Base-by-base conservation (phyloP, 192 early-diverging fungal species). In the Entomortierella lignicola region DNA sequence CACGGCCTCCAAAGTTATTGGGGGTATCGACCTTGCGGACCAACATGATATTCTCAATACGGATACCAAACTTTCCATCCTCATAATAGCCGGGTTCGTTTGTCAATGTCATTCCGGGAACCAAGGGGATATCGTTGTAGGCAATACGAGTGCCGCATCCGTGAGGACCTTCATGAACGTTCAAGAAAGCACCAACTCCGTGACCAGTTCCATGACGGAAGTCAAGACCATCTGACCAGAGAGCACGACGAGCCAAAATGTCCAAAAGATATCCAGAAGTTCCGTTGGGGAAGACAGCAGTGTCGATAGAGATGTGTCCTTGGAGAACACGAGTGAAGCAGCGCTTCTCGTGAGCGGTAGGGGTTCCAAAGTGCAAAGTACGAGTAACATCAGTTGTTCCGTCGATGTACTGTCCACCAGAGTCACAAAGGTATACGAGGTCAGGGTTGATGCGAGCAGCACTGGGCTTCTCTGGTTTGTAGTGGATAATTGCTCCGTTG, bases 401-500 rank as follows among this genome's bases (percentile, higher is more conserved):
- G 63, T 99, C 96, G 66, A 80, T 86, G 88, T 95, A 99, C 84
- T 99, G 98, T 64, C 91, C 98, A 54, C 98, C 98, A 68, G 94
- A 96, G 83, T 99, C 98, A 77, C 94, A 95, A 23, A 99, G 89
- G 67, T 98, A 99, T 75, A 98, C 89, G 62, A 91, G 77, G 60
- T 87, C 86, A 15, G 86, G 72, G 61, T 91, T 86, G 69, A 99
- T 91, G 23, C 86, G 77, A 18, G 91, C 91, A 61, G 95, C 95
- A 13, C 85, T 86, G 26, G 89, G 94, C 71, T 87, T 90, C 69
- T 94, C 88, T 31, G 98, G 97, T 81, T 90, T 92, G 87, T 99
- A 99, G 81, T 99, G 98, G 73, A 99, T 98, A 80, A 99, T 96
- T 39, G 96, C 92, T 8, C 95, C 98, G 69, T 97, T 99, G n/a